Evolutionary conservation across 129 eudicot genomes (phyloP).

Genomic region (Tanacetum coccineum): DNA sequence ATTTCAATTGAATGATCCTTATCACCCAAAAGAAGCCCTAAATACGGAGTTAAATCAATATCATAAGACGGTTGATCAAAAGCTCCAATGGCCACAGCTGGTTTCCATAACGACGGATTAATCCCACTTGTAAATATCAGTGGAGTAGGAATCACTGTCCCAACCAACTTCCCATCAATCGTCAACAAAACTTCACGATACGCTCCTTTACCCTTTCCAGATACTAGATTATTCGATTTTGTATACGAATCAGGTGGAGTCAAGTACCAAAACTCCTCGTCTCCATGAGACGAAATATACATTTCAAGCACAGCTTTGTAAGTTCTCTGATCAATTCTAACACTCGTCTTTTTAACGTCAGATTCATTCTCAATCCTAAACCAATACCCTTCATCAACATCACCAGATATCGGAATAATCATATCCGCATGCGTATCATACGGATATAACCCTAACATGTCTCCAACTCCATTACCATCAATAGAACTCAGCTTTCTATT

Average conservation of each 20-base stretch:
- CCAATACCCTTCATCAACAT: conserved; percentile 45
- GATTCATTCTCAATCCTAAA: conserved; percentile 48
- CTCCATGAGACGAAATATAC: conserved; percentile 63
- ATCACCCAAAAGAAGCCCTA: conserved; percentile 54
- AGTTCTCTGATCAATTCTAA: conserved; percentile 39
- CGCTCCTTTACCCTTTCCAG: conserved; percentile 50
- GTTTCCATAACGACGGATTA: conserved; percentile 79
- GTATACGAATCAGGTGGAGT: conserved; percentile 57
- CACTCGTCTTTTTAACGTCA: conserved; percentile 24
- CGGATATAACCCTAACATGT: conserved; percentile 11
- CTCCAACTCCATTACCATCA: background rate
- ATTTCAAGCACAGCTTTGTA: conserved; percentile 58
- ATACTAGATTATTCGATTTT: conserved; percentile 28
- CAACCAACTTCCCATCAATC: conserved; percentile 60
- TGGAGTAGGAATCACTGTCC: conserved; percentile 60
- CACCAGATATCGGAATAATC: conserved; percentile 51
- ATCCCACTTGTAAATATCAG: conserved; percentile 66
- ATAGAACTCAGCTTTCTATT: conserved; percentile 22
- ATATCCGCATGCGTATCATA: conserved; percentile 51
- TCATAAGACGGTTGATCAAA: conserved; percentile 73
- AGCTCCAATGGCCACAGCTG: conserved; percentile 66
- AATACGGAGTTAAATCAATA: conserved; percentile 55
- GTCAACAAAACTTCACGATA: conserved; percentile 64
- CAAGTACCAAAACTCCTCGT: conserved; percentile 78
- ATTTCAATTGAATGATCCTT: conserved; percentile 41